phyloP scores from a whole-genome alignment of 2,329 filamentous ascomycete species.

The Clarireedia hainanense region DNA sequence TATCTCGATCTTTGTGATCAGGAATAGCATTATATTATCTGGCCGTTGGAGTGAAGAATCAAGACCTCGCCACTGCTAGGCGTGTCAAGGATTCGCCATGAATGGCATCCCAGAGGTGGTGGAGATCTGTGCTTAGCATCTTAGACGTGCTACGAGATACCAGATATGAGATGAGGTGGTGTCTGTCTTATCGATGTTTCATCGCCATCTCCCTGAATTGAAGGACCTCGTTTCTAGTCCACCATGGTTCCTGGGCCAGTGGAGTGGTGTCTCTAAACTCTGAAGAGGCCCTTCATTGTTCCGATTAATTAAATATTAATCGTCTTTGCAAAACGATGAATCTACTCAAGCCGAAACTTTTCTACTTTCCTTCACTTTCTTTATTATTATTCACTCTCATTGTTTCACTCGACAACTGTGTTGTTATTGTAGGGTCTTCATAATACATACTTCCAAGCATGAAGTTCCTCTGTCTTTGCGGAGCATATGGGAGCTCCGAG shows the following conservation, averaged over 20 bases:
- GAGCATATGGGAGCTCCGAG: slow-evolving; percentile 49
- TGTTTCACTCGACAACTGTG: too few relatives aligned
- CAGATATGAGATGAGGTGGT: not conserved
- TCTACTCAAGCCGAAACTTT: too few relatives aligned
- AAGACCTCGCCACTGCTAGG: not conserved
- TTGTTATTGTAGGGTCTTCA: too few relatives aligned
- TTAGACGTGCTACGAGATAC: not conserved
- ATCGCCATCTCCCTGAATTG: not conserved
- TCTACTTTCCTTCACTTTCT: too few relatives aligned
- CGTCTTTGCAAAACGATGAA: too few relatives aligned
- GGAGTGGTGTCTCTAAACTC: not conserved
- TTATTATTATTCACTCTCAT: too few relatives aligned
- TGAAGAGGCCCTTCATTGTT: not conserved
- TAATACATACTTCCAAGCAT: slow-evolving; percentile 29
- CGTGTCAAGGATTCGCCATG: too few relatives aligned
- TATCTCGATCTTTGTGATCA: too few relatives aligned
- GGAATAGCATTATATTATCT: not conserved
- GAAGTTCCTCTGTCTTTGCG: slow-evolving; percentile 50
- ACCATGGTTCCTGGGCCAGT: too few relatives aligned
- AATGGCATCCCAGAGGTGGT: too few relatives aligned
- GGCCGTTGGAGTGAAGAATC: not conserved
- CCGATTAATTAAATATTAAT: not conserved
- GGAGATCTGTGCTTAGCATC: not conserved
- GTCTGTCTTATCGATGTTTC: slow-evolving; percentile 4
- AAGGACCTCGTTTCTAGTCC: not conserved